Evolutionary conservation across 106 monocot species (phyloP), one percentile per base, ranked within the genome.

Genomic region (Dioscorea dumetorum): DNA sequence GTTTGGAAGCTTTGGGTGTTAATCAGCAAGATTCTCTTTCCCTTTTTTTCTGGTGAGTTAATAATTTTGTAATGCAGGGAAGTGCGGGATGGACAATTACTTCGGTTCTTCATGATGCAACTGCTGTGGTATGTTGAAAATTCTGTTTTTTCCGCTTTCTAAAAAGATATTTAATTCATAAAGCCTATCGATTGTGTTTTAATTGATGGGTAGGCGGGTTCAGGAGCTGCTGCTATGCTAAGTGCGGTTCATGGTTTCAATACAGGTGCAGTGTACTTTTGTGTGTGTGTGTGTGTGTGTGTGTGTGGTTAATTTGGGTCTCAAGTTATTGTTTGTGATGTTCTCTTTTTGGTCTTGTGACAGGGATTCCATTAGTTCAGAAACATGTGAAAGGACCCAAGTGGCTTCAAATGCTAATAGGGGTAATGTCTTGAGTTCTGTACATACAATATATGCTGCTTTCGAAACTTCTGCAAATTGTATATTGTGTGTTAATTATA

Each of bases 381-480:
- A 95, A 88, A 48, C 83, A 86, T 61, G 79, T 91, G 53, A 91
- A 82, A 57, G 91, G 95, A 65, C 73, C 85, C 28, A 88, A 84
- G 68, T 84, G 81, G 86, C 48, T 91, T 68, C 81, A 85, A 16
- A 18, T 84, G 4, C 68, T 83, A 54, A 50, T 86, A 9, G 91
- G 86, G 91, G 95, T 95, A 74, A 79, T 22, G 12, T 33, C 34
- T n/a, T 60, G 9, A 3, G 54, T 60, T 12, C 61, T 50, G 24
- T 34, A 34, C 34, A 34, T 34, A 34, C 7, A 7, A 34, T 34
- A 4, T 34, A 34, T n/a, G 28, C 41, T 41, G 41, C 41, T 41
- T 41, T 41, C 10, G 5, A 10, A 41, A 41, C 41, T 41, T 41
- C 9, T 28, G 28, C 28, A 28, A 1, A 28, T 1, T 28, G 28